Percentiles rank a stretch among this genome's conserved stretches.
Evolutionary conservation across 2,329 filamentous ascomycete genomes (phyloP).

Genomic region (Diaporthe capsici): DNA sequence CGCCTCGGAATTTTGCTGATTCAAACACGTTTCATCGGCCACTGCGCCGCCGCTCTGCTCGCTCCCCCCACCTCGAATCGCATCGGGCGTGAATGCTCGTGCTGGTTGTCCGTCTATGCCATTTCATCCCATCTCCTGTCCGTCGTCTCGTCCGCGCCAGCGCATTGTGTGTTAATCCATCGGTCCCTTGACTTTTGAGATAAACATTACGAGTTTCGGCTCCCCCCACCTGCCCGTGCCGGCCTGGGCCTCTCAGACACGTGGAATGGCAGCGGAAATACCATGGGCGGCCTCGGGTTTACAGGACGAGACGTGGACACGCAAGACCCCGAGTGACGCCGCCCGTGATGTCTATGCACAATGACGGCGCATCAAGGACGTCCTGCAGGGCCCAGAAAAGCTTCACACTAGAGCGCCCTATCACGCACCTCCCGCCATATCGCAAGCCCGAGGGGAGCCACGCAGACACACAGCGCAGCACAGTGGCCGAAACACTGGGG

Average conservation of each 20-base stretch:
- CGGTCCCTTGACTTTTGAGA: neutral
- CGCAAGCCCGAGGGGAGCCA: neutral
- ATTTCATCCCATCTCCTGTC: constrained; percentile 10
- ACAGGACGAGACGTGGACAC: neutral
- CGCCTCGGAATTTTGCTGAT: constrained; percentile 26
- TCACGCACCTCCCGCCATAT: neutral
- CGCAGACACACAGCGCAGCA: constrained; percentile 1
- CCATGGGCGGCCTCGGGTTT: neutral
- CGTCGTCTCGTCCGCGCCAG: neutral
- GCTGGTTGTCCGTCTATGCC: neutral
- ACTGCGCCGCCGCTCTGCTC: constrained; percentile 7
- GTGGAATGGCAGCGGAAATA: neutral
- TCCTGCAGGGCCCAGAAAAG: constrained; percentile 21
- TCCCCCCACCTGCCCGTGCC: neutral
- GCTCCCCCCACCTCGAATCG: constrained; percentile 1
- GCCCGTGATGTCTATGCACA: constrained; percentile 9
- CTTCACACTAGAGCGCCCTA: constrained; percentile 4
- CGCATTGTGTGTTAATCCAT: constrained; percentile 4
- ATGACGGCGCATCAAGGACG: constrained; percentile 4
- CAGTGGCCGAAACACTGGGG: constrained; percentile 25
- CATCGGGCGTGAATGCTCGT: neutral
- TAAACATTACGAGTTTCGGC: constrained; percentile 15
- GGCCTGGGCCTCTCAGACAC: neutral
- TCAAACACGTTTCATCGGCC: constrained; percentile 18
- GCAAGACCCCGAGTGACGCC: neutral